Percentiles rank a stretch among this genome's conserved stretches.
Conservation (phyloP, 345 rosid species). For the Populus pruinosa region DNA sequence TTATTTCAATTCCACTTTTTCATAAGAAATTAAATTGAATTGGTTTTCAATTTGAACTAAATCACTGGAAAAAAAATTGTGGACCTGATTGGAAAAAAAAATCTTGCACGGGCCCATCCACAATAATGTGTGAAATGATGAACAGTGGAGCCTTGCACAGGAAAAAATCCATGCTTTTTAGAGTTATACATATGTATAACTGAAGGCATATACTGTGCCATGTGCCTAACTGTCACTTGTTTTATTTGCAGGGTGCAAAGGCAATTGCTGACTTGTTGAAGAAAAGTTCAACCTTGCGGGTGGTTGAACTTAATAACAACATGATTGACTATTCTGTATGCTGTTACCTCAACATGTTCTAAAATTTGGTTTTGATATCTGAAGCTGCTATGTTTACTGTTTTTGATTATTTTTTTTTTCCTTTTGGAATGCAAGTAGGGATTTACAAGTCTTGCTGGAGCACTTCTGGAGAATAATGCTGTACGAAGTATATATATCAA, state of each 20-base stretch:
- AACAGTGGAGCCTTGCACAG: no score
- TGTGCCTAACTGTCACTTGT: constrained; percentile 13
- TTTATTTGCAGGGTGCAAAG: constrained; percentile 74
- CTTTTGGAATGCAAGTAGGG: constrained; percentile 69
- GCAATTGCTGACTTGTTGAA: constrained; percentile 85
- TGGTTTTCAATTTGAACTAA: no score
- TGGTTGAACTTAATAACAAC: constrained; percentile 86
- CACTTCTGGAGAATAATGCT: constrained; percentile 64
- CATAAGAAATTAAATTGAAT: no score
- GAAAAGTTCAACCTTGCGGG: constrained; percentile 70
- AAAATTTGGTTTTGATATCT: constrained; percentile 8
- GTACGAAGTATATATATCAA: constrained; percentile 71
- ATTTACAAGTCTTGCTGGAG: constrained; percentile 89
- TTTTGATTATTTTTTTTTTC: constrained; percentile 13
- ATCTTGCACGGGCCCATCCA: no score
- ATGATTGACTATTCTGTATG: constrained; percentile 97
- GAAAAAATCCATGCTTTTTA: no score
- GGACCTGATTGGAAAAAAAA: no score
- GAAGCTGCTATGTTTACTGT: constrained; percentile 26
- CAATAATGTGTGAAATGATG: no score
- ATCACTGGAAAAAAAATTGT: no score
- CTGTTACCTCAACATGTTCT: constrained; percentile 12
- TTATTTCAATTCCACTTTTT: no score
- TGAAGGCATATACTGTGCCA: constrained; percentile 6
- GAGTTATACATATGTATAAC: neutral